Percentiles rank a stretch among this genome's conserved stretches.
Evolutionary conservation across 139 green algal species (phyloP).

Genomic region (Chlorella sp.): DNA sequence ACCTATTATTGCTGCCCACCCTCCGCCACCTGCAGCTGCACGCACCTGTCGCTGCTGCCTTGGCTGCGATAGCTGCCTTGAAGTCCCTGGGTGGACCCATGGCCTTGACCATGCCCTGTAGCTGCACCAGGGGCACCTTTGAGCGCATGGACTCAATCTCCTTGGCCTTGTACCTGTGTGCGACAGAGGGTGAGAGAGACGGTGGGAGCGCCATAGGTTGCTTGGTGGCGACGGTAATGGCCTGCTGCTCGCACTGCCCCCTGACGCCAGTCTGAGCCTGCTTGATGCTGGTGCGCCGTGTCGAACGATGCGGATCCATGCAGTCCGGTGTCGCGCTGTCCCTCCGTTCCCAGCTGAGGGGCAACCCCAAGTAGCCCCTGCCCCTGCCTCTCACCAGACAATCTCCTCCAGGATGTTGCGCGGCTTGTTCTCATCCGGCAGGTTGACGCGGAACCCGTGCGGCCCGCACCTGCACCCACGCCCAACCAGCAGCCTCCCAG

Average conservation of each 20-base stretch:
- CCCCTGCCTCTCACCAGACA: slow-evolving; percentile 82
- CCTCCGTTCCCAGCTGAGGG: too few species aligned
- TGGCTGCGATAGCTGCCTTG: slow-evolving; percentile 60
- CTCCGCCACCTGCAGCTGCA: too few species aligned
- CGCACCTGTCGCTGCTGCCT: slow-evolving; percentile 37
- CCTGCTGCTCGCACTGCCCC: too few species aligned
- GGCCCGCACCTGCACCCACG: slow-evolving; percentile 60
- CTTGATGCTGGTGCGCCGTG: not conserved
- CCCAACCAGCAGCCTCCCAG: not conserved
- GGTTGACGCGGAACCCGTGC: slow-evolving; percentile 62
- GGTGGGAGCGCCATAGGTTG: too few species aligned
- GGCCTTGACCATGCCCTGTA: slow-evolving; percentile 36
- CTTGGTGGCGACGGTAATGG: too few species aligned
- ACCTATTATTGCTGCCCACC: too few species aligned
- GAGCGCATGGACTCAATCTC: slow-evolving; percentile 71
- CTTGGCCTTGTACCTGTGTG: slow-evolving; percentile 70
- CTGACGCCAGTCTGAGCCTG: not conserved
- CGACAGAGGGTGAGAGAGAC: too few species aligned
- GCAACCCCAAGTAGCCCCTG: too few species aligned
- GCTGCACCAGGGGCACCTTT: slow-evolving; percentile 46
- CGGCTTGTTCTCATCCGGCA: slow-evolving; percentile 80
- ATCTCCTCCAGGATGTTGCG: slow-evolving; percentile 99
- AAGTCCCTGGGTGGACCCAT: slow-evolving; percentile 75
- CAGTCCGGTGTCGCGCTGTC: too few species aligned
- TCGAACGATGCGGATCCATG: too few species aligned